phyloP scores from a whole-genome alignment of 176 grass and related monocot genomes.

The Ampelocalamus luodianensis region DNA sequence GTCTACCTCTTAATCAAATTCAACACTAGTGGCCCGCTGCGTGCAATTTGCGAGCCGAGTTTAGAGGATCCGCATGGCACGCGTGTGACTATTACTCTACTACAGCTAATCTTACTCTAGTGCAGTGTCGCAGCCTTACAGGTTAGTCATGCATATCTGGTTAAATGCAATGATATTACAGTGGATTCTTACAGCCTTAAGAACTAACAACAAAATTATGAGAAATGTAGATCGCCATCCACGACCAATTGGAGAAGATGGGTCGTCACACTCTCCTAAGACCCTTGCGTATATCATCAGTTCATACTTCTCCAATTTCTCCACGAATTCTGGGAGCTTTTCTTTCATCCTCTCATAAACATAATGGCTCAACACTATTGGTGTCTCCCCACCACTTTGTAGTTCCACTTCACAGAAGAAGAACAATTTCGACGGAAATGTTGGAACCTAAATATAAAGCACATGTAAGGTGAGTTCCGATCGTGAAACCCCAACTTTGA shows the following conservation, averaged over 20 bases:
- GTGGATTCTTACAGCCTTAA: too few species aligned
- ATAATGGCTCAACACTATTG: constrained; percentile 77
- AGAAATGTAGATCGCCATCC: constrained; percentile 97
- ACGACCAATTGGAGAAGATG: constrained; percentile 92
- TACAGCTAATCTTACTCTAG: too few species aligned
- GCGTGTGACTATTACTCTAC: too few species aligned
- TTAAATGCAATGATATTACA: too few species aligned
- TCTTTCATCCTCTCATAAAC: constrained; percentile 77
- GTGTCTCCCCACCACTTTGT: constrained; percentile 71
- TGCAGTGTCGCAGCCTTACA: too few species aligned
- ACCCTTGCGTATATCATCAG: constrained; percentile 80
- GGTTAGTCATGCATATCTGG: too few species aligned
- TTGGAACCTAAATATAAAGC: constrained; percentile 60
- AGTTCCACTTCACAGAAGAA: constrained; percentile 95
- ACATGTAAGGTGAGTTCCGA: neutral
- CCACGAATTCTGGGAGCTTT: constrained; percentile 72
- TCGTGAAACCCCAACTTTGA: neutral
- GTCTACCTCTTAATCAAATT: too few species aligned
- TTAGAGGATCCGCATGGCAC: too few species aligned
- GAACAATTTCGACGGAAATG: constrained; percentile 83
- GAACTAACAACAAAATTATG: too few species aligned
- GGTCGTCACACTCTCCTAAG: constrained; percentile 82
- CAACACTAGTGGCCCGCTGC: too few species aligned
- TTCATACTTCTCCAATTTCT: constrained; percentile 72
- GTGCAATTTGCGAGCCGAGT: too few species aligned